Base-by-base conservation (phyloP, 108 stramenopile genomes). In the Cyclotella sp. region DNA sequence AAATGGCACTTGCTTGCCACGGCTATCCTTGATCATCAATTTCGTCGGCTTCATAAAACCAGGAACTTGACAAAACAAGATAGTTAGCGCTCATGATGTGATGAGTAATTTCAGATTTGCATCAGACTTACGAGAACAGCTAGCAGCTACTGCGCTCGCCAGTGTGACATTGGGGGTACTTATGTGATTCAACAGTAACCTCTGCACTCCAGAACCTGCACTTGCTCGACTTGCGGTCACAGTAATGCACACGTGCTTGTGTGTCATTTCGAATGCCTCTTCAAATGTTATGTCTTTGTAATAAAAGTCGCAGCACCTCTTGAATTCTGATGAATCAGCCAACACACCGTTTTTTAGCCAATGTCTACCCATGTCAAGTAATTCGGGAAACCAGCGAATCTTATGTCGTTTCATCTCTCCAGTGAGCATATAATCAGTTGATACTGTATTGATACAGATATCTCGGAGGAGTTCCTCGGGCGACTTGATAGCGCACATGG, bases 211-310 rank as follows among this genome's bases (percentile, higher is more conserved):
- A 2, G 86, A 61, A 12, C 89, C 90, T n/a, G 84, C 88, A 16
- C 68, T 84, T 12, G 92, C 90, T 26, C 96, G 87, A 68, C 84
- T 86, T 19, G 96, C 94, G 12, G 94, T 91, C 12, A 97, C 97
- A 1, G 95, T 95, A 65, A 97, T 97, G 73, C 97, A 96, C 21
- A 96, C 92, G 82, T 96, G 91, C 78, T 96, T 96, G 26, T 92
- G 83, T 1, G 97, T 97, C 61, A 86, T 71, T 58, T 94, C 92
- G 76, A 88, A 97, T 19, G 97, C 97, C 82, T 97, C 97, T 77
- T 90, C 92, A 80, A 97, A 97, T 21, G 97, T 97, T 19, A 86
- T 89, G 68, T 81, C 81, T 21, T 86, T 86, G 74, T 84, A 97
- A 82, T 96, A 96, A 70, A 93, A 96, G 22, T 97, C 90, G 71